These are phyloP conservation scores for Aphanomyces invadans DNA, from an alignment of 352 stramenopile species.

Conservation along the genomic window DNA sequence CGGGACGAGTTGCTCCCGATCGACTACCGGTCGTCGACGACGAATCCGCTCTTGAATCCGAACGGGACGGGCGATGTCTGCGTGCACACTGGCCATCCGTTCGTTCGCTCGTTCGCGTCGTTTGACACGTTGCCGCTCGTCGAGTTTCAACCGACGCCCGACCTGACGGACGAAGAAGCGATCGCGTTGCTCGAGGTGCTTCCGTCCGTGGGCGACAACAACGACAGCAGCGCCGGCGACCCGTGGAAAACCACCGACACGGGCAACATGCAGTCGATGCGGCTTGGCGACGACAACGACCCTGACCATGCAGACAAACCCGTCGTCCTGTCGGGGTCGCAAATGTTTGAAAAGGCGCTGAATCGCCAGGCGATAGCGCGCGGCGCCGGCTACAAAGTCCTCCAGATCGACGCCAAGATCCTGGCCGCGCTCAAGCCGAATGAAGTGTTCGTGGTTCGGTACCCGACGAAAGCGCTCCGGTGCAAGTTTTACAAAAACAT, in stretches of 20 bases:
- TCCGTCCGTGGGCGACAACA: conserved; percentile 31
- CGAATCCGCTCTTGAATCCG: conserved; percentile 89
- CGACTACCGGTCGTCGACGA: conserved; percentile 90
- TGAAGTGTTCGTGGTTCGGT: conserved; percentile 84
- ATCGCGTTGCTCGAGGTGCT: conserved; percentile 70
- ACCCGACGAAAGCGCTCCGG: conserved; percentile 47
- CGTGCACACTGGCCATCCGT: conserved; percentile 90
- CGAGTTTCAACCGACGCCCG: conserved; percentile 80
- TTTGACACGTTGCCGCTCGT: conserved; percentile 95
- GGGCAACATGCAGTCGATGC: conserved; percentile 71
- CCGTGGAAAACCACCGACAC: conserved; percentile 57
- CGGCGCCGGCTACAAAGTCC: conserved; percentile 50
- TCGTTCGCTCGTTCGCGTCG: conserved; percentile 91
- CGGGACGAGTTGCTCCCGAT: conserved; percentile 90
- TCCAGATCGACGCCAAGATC: conserved; percentile 70
- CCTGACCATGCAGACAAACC: no score
- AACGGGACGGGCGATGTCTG: conserved; percentile 85
- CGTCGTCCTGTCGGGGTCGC: no score
- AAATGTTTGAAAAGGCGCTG: conserved; percentile 82
- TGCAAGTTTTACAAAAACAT: conserved; percentile 88
- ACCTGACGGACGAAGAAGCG: conserved; percentile 65
- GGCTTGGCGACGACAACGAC: conserved; percentile 57
- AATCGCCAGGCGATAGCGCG: conserved; percentile 73
- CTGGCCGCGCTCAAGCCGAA: conserved; percentile 59
- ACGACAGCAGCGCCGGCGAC: conserved; percentile 26